Percentiles rank a stretch among this genome's conserved stretches.
phyloP scores from a whole-genome alignment of 2,329 filamentous ascomycete genomes.

The Aspergillus piperis region DNA sequence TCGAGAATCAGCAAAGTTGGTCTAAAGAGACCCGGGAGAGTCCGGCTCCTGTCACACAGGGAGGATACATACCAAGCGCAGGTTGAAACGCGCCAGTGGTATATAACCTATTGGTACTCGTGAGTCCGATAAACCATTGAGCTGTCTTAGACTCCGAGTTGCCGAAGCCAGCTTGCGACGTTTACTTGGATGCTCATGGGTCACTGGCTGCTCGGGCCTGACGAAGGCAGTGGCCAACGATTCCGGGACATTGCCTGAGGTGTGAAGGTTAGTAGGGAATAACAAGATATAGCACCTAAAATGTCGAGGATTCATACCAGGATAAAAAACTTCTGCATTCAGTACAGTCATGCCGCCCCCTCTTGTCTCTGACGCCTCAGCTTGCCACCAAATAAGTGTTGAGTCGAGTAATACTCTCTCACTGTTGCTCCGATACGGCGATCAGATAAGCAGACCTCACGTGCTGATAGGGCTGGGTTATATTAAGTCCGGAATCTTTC shows the following conservation, averaged over 20 bases:
- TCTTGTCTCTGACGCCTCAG: constrained; percentile 2
- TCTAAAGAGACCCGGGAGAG: background rate
- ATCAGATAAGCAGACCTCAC: constrained; percentile 19
- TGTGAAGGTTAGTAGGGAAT: constrained; percentile 4
- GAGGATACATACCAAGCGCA: constrained; percentile 33
- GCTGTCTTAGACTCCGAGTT: constrained; percentile 20
- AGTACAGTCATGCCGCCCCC: constrained; percentile 20
- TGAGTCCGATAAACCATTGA: constrained; percentile 18
- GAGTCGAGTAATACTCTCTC: background rate
- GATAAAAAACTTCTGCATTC: constrained; percentile 14
- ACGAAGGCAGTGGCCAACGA: constrained; percentile 27
- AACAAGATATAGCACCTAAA: background rate
- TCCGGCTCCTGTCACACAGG: background rate
- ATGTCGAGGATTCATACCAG: constrained; percentile 11
- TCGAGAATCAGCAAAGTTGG: background rate
- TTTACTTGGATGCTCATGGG: constrained; percentile 30
- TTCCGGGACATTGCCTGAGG: constrained; percentile 26
- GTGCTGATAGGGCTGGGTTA: constrained; percentile 18
- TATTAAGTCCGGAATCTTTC: background rate
- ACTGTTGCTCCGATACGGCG: background rate
- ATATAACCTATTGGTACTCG: constrained; percentile 34
- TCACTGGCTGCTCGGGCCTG: constrained; percentile 16
- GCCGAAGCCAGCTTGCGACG: constrained; percentile 33
- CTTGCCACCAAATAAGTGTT: constrained; percentile 4
- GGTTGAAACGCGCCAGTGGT: constrained; percentile 31